Percentiles rank a stretch among this genome's conserved stretches.
Conservation (phyloP, 108 stramenopile species). For the Nitzschia sp. region DNA sequence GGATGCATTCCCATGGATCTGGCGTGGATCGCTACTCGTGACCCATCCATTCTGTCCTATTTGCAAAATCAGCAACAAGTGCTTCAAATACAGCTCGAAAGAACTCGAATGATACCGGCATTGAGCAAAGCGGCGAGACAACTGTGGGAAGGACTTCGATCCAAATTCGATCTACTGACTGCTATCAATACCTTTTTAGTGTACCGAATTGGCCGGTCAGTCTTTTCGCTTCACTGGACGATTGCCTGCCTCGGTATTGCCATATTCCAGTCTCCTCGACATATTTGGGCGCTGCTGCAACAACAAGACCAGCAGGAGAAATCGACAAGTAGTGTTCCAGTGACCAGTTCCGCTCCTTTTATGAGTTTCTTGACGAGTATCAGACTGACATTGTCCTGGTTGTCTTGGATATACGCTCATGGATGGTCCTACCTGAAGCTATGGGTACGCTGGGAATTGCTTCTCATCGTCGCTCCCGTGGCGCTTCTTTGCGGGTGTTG, state of each 20-base stretch:
- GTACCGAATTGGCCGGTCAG: not conserved
- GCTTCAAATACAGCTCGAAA: not conserved
- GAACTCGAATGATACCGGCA: not conserved
- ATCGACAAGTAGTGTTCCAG: not conserved
- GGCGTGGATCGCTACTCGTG: not conserved
- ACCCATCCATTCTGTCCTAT: not conserved
- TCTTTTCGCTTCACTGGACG: not conserved
- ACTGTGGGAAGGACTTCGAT: not conserved
- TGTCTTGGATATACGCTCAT: not conserved
- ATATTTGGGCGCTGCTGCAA: too few relatives aligned
- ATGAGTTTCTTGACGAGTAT: not conserved
- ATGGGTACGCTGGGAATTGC: not conserved
- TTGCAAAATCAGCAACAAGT: not conserved
- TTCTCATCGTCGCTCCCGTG: not conserved
- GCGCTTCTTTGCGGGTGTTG: not conserved
- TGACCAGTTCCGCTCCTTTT: not conserved
- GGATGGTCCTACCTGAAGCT: not conserved
- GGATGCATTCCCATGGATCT: not conserved
- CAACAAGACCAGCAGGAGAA: too few relatives aligned
- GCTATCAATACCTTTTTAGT: not conserved
- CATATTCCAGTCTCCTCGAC: not conserved
- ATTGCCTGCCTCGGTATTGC: not conserved
- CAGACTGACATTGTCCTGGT: not conserved
- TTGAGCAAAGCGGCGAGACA: not conserved
- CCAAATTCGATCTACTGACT: not conserved